Conservation (phyloP, 1,139 yeast genomes). For the Scheffersomyces stambukii region DNA sequence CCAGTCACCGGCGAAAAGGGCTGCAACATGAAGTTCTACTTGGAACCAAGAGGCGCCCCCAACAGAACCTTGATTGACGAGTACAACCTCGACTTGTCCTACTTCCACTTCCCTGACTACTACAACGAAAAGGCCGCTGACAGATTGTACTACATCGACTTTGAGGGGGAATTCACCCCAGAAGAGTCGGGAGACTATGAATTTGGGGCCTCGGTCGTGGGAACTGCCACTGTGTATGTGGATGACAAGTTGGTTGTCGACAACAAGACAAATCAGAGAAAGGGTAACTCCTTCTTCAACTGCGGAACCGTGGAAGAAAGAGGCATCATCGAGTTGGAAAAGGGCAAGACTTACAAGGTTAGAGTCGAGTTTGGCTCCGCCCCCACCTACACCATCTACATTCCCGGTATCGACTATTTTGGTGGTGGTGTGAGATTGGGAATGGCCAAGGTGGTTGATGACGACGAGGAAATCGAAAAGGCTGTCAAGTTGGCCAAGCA, state of each 20-base stretch:
- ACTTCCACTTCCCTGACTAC: slow-evolving; percentile 47
- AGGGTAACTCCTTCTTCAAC: slow-evolving; percentile 45
- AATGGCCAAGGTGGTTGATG: slow-evolving; percentile 16
- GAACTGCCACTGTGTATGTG: slow-evolving; percentile 50
- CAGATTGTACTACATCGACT: slow-evolving; percentile 34
- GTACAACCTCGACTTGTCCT: slow-evolving; percentile 25
- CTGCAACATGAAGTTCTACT: slow-evolving; percentile 30
- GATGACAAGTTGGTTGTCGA: slow-evolving; percentile 52
- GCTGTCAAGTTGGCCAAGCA: slow-evolving; percentile 24
- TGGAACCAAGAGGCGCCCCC: slow-evolving; percentile 16
- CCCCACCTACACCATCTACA: slow-evolving; percentile 31
- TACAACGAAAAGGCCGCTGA: slow-evolving; percentile 19
- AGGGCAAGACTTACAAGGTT: slow-evolving; percentile 40
- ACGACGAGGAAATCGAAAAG: slow-evolving; percentile 18
- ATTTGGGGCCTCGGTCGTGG: slow-evolving; percentile 48
- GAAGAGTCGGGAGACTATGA: slow-evolving; percentile 45
- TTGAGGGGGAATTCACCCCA: slow-evolving; percentile 41
- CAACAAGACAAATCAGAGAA: slow-evolving; percentile 47
- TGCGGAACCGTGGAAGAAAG: slow-evolving; percentile 46
- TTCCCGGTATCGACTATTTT: slow-evolving; percentile 15
- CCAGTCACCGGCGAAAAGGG: slow-evolving; percentile 41
- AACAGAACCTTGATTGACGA: slow-evolving; percentile 33
- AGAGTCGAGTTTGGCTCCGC: slow-evolving; percentile 51
- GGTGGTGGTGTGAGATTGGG: slow-evolving; percentile 32
- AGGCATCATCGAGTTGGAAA: slow-evolving; percentile 31